Evolutionary conservation across 768 basidiomycete genomes (phyloP), one percentile per base, ranked within the genome.

Genomic region (Xanthoconium stramineum): DNA sequence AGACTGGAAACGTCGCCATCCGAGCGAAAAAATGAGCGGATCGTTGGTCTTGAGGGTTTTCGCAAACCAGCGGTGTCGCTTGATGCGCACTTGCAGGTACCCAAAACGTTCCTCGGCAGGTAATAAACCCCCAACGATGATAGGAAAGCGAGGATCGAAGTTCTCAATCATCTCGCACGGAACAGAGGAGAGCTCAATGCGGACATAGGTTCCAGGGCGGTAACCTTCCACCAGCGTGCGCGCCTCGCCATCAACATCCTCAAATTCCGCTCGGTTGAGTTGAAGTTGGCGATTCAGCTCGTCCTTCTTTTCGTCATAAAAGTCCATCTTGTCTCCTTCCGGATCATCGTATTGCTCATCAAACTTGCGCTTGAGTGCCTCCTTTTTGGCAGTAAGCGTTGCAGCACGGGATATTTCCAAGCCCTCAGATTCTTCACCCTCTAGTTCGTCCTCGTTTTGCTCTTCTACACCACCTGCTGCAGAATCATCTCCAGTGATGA

Each of bases 331-430:
- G 53, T 84, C 74, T 52, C 81, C 78, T 43, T 90, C 88, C 3
- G 90, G 89, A 61, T 94, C 92, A 69, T 97, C 94, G 71, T 98
- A 98, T 72, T 96, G 89, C 64, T 93, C 91, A 72, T 99, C 92
- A 68, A 99, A 99, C 71, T 96, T 95, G 61, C 86, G 85, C 73
- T 97, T 97, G 56, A 98, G 81, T 3, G 80, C 83, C 63, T 91
- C 92, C 75, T 98, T 98, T 76, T 96, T 98, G 32, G 82, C 80
- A 10, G 88, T 83, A 36, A 98, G 84, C 2, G 81, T 77, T 32
- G 76, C 75, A 29, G 78, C 79, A 32, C 76, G 75, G 13, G 76
- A 62, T 0, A 75, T 67, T 55, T 79, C 74, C 5, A 59, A 38
- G 1, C 58, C 58, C 15, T 58, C 59, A 9, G 42, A 0, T 30